phyloP scores from a whole-genome alignment of 768 basidiomycete species.

The Tephrocybe sp. region DNA sequence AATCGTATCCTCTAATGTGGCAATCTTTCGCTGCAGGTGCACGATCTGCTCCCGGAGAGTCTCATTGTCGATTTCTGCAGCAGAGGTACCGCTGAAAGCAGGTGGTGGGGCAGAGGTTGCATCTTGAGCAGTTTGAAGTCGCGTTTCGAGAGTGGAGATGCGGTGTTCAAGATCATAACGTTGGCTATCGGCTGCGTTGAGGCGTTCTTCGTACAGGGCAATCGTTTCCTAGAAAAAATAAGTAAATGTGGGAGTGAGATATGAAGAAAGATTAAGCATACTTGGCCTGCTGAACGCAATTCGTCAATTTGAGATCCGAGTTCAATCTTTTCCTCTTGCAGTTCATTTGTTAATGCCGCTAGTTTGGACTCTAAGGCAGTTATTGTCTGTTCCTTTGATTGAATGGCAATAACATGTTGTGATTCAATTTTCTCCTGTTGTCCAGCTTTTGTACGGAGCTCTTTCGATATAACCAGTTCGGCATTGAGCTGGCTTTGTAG shows the following conservation, averaged over 20 bases:
- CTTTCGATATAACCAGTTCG: constrained; percentile 39
- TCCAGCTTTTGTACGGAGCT: constrained; percentile 51
- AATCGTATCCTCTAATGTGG: constrained; percentile 76
- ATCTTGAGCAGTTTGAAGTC: constrained; percentile 27
- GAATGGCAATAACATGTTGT: constrained; percentile 48
- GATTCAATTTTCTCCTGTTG: constrained; percentile 48
- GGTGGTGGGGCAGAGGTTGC: constrained; percentile 19
- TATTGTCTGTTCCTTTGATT: constrained; percentile 62
- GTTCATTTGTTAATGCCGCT: constrained; percentile 25
- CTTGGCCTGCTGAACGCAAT: constrained; percentile 85
- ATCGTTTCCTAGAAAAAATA: constrained; percentile 73
- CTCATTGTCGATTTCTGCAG: constrained; percentile 93
- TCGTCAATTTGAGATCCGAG: constrained; percentile 76
- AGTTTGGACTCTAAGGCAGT: constrained; percentile 42
- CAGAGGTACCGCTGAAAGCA: constrained; percentile 52
- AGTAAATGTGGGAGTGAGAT: constrained; percentile 1
- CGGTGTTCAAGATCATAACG: constrained; percentile 78
- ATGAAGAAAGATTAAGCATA: constrained; percentile 29
- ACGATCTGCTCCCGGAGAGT: constrained; percentile 85
- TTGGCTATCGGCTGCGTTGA: constrained; percentile 65
- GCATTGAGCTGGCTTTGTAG: constrained; percentile 35
- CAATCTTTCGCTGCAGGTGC: constrained; percentile 78
- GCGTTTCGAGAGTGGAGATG: constrained; percentile 52
- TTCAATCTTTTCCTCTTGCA: constrained; percentile 61
- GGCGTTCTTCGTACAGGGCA: constrained; percentile 87